Evolutionary conservation across 805 yeast species (phyloP), one percentile per base, ranked within the genome.

Genomic region (Jamesozyma hellenica): DNA sequence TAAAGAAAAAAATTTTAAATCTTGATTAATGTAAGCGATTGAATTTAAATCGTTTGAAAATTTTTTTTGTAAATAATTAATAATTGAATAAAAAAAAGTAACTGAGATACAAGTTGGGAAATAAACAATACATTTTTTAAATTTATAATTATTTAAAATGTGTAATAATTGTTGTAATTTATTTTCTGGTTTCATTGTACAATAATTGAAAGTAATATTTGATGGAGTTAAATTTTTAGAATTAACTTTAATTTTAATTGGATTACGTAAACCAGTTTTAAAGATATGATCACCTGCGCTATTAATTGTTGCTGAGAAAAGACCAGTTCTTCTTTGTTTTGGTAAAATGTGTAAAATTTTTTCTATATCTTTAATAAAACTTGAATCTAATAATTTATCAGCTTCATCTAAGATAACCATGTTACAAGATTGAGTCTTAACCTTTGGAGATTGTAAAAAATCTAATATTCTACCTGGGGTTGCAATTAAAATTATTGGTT

Each of bases 391-490:
- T 28, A 90, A 67, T 49, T 86, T 75, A 53, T 92, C 98, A 6
- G 97, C 97, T 62, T 92, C 97, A 59, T 92, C 98, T 31, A 92
- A 58, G 4, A 92, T 78, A 11, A 84, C 70, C 29, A 82, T 72
- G 48, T 85, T 94, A 37, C 87, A 70, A 3, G 81, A 69, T 4
- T 65, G 63, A 0, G 86, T 71, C 46, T 74, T 74, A 3, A 87
- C 81, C 13, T 70, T 62, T 7, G 82, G 71, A 7, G 55, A 47
- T 10, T 73, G 63, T 16, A 88, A 55, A 51, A 92, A 78, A 44
- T 92, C 96, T 13, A 79, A 58, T 18, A 84, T 55, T 50, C 97
- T 71, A 4, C 98, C 98, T 0, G 97, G 97, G 0, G 97, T 92
- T 0, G 94, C 96, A 10, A 92, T 75, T 14, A 92, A 48, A 21